Percentiles rank a stretch among this genome's conserved stretches.
These are phyloP conservation scores for Sugiyamaella castrensis DNA, from an alignment of 1,139 yeast species.

Conservation along the genomic window DNA sequence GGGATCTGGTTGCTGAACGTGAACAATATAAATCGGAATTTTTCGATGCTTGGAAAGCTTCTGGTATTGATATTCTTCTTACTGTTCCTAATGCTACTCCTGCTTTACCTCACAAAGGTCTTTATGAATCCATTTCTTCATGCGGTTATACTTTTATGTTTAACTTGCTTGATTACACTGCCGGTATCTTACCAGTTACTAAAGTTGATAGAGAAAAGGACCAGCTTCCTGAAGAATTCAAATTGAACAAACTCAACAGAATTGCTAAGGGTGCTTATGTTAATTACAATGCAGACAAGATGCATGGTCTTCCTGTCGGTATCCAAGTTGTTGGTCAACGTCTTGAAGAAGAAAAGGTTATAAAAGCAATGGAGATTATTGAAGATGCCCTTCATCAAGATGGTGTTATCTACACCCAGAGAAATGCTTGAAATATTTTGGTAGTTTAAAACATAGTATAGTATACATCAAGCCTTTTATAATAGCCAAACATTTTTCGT, in stretches of 20 bases:
- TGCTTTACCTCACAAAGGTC: conserved; percentile 41
- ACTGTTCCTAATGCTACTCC: conserved; percentile 44
- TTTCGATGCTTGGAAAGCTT: conserved; percentile 38
- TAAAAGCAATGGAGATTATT: conserved; percentile 43
- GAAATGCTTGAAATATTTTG: conserved; percentile 24
- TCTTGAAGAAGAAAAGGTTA: conserved; percentile 60
- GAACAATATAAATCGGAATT: conserved; percentile 40
- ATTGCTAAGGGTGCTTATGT: conserved; percentile 42
- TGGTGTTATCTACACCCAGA: conserved; percentile 32
- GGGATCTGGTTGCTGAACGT: conserved; percentile 40
- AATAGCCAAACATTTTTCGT: too few species aligned
- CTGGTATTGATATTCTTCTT: conserved; percentile 40
- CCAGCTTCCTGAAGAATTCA: conserved; percentile 35
- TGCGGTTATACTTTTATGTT: conserved; percentile 57
- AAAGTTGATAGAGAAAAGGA: conserved; percentile 50
- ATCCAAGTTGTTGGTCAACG: conserved; percentile 59
- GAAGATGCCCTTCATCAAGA: conserved; percentile 36
- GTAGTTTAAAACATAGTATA: not conserved
- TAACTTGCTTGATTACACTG: conserved; percentile 57
- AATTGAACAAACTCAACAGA: conserved; percentile 35
- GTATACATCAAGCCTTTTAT: not conserved
- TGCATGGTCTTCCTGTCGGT: conserved; percentile 64
- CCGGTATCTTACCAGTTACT: conserved; percentile 59
- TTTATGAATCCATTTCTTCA: conserved; percentile 38
- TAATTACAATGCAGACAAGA: conserved; percentile 53